Conservation (phyloP, 148 eudicot species). For the Pouteria glomerata region DNA sequence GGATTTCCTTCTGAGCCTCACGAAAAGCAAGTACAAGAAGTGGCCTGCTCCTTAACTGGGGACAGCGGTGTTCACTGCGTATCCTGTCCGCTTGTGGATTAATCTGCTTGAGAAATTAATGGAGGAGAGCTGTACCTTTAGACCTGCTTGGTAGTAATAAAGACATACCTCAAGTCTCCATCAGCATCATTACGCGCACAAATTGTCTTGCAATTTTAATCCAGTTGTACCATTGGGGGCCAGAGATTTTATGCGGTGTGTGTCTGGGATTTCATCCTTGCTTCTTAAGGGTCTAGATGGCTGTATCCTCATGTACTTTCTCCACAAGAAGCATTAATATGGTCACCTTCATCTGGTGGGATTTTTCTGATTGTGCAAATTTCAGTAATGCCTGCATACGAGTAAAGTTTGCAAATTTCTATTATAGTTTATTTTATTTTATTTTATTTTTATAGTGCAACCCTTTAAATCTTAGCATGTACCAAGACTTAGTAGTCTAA, state of each 20-base stretch:
- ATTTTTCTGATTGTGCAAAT: neutral
- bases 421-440: neutral
- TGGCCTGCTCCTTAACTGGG: slow-evolving; percentile 17
- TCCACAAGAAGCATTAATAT: neutral
- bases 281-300: neutral
- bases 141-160: slow-evolving; percentile 15
- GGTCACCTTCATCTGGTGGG: neutral
- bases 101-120: neutral
- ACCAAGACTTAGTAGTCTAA: too few relatives aligned
- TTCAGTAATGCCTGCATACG: neutral
- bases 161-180: neutral
- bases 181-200: neutral
- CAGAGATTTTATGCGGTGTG: neutral
- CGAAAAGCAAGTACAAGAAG: slow-evolving; percentile 39
- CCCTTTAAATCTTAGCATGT: too few relatives aligned
- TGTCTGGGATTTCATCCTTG: neutral
- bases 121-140: slow-evolving; percentile 1
- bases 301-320: neutral
- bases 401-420: neutral
- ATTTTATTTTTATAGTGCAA: too few relatives aligned
- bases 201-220: neutral
- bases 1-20: slow-evolving; percentile 52
- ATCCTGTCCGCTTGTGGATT: slow-evolving; percentile 12
- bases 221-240: neutral
- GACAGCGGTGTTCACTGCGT: neutral